Percentiles rank a stretch among this genome's conserved stretches.
These are phyloP conservation scores for Rhizopogon sp. DNA, from an alignment of 768 basidiomycete genomes.

Conservation along the genomic window DNA sequence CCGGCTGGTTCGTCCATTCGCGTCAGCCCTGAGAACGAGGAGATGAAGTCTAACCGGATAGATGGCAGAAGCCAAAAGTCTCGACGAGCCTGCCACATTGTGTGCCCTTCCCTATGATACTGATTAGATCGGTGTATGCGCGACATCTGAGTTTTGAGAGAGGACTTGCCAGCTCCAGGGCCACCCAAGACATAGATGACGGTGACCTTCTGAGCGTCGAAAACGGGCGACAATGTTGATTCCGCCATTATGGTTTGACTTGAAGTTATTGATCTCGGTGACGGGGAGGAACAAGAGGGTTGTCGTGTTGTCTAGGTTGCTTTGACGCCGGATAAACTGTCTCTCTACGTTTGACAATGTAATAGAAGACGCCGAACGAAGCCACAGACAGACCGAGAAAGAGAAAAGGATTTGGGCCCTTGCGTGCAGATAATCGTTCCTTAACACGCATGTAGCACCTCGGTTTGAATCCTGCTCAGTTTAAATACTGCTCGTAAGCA, in stretches of 20 bases:
- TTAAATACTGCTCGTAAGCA: too few species aligned
- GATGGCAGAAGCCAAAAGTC: slow-evolving; percentile 85
- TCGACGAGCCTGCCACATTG: slow-evolving; percentile 84
- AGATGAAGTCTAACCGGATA: slow-evolving; percentile 62
- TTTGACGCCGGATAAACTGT: slow-evolving; percentile 53
- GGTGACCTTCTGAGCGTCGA: slow-evolving; percentile 68
- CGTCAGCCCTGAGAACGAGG: background rate
- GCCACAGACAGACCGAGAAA: slow-evolving; percentile 50
- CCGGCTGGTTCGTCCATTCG: slow-evolving; percentile 53
- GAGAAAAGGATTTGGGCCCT: slow-evolving; percentile 58
- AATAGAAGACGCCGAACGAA: slow-evolving; percentile 55
- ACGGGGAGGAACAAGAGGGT: slow-evolving; percentile 61
- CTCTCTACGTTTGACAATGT: slow-evolving; percentile 52
- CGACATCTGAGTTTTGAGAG: background rate
- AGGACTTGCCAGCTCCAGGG: slow-evolving; percentile 78
- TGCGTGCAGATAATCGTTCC: slow-evolving; percentile 14
- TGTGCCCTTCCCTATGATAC: slow-evolving; percentile 81
- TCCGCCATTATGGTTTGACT: background rate
- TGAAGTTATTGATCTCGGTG: slow-evolving; percentile 26
- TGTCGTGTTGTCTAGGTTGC: slow-evolving; percentile 56
- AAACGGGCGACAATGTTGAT: slow-evolving; percentile 23
- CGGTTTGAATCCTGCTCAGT: background rate
- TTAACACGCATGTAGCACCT: background rate
- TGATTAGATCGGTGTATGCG: slow-evolving; percentile 3
- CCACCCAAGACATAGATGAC: slow-evolving; percentile 97